Evolutionary conservation across 306 rosid species (phyloP), one percentile per base, ranked within the genome.

Genomic region (Sphenostylis stenocarpa): DNA sequence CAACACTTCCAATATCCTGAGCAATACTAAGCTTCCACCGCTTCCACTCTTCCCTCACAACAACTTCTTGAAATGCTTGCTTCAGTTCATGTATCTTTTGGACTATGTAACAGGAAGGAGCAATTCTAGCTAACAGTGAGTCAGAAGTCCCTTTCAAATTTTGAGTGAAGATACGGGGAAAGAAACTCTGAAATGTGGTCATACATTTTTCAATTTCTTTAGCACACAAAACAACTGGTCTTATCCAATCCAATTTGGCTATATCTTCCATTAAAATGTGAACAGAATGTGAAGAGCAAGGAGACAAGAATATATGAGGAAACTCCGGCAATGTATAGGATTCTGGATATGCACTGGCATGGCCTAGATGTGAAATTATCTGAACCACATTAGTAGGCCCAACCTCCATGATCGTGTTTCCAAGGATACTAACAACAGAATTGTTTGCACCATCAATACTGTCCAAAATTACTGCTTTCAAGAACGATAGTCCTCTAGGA

Each of bases 371-470:
- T 58, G 88, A 76, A 61, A 87, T 73, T 72, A 89, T 77, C 80
- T 89, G 91, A 83, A 89, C 76, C 73, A 89, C 88, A 29, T 87
- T 86, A 47, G 49, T 34, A 36, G 88, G 69, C 67, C 89, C 85
- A 60, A 85, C 65, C 48, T 81, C 87, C 41, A 41, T 56, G 19
- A 81, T 66, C 17, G 52, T 82, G 80, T 85, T 86, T 52, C 77
- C 48, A 67, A 89, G 87, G 77, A 83, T 67, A 70, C 78, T 44
- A 43, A 61, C 9, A 64, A 85, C 66, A 55, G 74, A 75, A 55
- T 71, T 74, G 17, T 73, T 82, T 28, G 75, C 72, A 24, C 61
- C 86, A 38, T 83, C 84, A 67, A 31, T 60, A 38, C 67, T 83
- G 31, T 76, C 82, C 80, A 83, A 34, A 74, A 63, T 77, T 34